phyloP scores from a whole-genome alignment of 169 alveolate species.

The Eimeria acervulina region DNA sequence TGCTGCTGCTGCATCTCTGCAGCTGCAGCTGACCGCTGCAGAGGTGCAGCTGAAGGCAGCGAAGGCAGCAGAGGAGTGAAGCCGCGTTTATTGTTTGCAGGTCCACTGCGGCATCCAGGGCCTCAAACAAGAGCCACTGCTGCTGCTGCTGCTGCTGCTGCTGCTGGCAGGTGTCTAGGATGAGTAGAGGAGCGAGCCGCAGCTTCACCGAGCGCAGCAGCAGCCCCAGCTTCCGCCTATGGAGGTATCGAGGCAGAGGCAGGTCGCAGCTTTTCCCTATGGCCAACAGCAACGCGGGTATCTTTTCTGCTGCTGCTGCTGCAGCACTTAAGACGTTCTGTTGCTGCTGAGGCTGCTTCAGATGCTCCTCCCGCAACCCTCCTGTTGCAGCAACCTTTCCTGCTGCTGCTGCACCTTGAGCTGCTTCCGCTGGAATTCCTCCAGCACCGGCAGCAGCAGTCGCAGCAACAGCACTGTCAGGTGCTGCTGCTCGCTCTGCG shows the following conservation, averaged over 20 bases:
- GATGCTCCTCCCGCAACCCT: neutral
- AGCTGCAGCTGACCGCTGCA: conserved; percentile 19
- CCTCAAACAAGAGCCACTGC: conserved; percentile 49
- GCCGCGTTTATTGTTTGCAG: conserved; percentile 16
- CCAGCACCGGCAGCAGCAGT: neutral
- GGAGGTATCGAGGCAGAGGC: neutral
- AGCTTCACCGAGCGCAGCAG: conserved; percentile 35
- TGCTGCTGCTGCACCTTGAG: conserved; percentile 12
- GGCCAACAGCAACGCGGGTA: neutral
- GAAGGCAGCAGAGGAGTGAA: conserved; percentile 32
- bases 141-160: conserved; percentile 77
- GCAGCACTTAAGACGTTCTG: neutral
- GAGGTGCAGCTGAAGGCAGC: conserved; percentile 49
- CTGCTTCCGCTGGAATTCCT: neutral
- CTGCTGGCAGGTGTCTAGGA: conserved; percentile 55
- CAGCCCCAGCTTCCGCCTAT: conserved; percentile 21
- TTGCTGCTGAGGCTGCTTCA: conserved; percentile 11
- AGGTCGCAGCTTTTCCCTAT: conserved; percentile 47
- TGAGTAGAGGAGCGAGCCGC: conserved; percentile 28
- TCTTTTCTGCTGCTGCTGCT: conserved; percentile 61
- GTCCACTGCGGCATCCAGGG: conserved; percentile 16
- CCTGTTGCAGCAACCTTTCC: neutral
- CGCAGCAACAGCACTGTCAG: neutral
- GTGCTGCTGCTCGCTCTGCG: neutral
- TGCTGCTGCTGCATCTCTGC: conserved; percentile 5